These are phyloP conservation scores for Petunia hybrid DNA, from an alignment of 305 asterid genomes.

Conservation along the genomic window DNA sequence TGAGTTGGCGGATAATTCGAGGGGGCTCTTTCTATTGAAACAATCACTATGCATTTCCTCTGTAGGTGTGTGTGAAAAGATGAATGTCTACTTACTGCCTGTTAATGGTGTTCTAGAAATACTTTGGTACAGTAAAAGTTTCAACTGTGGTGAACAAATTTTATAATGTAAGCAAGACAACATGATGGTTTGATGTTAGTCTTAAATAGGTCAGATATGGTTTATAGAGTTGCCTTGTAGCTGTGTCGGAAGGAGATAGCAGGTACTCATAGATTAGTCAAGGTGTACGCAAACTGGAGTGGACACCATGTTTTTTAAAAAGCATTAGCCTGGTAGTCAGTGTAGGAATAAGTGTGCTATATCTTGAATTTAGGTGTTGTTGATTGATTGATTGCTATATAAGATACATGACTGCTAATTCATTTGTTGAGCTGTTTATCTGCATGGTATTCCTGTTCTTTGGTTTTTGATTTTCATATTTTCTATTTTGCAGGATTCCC, in stretches of 20 bases:
- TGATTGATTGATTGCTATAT: neutral
- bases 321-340: neutral
- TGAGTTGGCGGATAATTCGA: neutral
- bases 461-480: neutral
- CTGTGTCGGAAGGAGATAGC: no score
- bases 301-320: no score
- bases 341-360: neutral
- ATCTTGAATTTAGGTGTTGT: neutral
- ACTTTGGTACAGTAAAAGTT: neutral
- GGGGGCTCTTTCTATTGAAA: neutral
- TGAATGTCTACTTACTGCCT: neutral
- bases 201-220: no score
- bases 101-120: neutral
- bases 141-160: neutral
- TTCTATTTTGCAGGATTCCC: slow-evolving; percentile 41
- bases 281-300: no score
- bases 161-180: neutral
- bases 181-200: neutral
- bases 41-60: neutral
- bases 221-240: no score
- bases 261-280: no score
- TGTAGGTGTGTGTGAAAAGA: neutral
- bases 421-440: neutral
- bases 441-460: neutral
- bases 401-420: neutral